Evolutionary conservation across 2,329 filamentous ascomycete species (phyloP).

Genomic region (Aspergillus fumigatiaffinis): DNA sequence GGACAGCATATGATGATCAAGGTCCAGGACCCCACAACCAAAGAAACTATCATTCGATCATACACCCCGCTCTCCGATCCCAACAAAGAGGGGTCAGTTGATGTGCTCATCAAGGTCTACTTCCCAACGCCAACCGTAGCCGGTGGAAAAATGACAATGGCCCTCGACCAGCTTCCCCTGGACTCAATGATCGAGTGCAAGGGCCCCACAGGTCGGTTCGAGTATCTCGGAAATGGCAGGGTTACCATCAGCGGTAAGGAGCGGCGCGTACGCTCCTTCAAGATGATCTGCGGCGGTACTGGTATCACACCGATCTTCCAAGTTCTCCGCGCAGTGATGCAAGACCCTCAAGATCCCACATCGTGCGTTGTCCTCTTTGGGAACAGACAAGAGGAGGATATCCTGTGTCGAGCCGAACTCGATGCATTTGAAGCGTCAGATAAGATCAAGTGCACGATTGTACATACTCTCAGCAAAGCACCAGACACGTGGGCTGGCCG

Average conservation of each 20-base stretch:
- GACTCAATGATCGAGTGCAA: constrained; percentile 79
- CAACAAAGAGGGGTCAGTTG: constrained; percentile 58
- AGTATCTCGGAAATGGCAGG: constrained; percentile 66
- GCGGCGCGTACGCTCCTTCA: constrained; percentile 61
- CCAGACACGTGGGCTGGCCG: constrained; percentile 63
- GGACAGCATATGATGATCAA: constrained; percentile 87
- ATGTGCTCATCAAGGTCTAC: constrained; percentile 82
- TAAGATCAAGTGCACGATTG: constrained; percentile 53
- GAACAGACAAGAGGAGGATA: constrained; percentile 73
- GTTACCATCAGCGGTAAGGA: constrained; percentile 58
- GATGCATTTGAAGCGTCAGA: constrained; percentile 58
- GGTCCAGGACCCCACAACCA: constrained; percentile 64
- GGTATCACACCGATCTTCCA: constrained; percentile 91
- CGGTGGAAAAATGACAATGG: constrained; percentile 79
- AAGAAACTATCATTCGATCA: constrained; percentile 72
- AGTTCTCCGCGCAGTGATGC: constrained; percentile 70
- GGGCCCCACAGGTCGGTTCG: constrained; percentile 81
- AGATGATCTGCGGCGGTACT: constrained; percentile 86
- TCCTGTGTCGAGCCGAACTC: constrained; percentile 72
- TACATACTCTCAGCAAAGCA: constrained; percentile 67
- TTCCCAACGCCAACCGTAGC: constrained; percentile 52
- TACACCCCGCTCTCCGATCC: constrained; percentile 79
- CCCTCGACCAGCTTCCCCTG: constrained; percentile 67
- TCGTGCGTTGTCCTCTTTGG: constrained; percentile 71
- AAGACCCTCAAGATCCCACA: constrained; percentile 60